Conservation (phyloP, 345 rosid genomes). For the Raphanus sativus region DNA sequence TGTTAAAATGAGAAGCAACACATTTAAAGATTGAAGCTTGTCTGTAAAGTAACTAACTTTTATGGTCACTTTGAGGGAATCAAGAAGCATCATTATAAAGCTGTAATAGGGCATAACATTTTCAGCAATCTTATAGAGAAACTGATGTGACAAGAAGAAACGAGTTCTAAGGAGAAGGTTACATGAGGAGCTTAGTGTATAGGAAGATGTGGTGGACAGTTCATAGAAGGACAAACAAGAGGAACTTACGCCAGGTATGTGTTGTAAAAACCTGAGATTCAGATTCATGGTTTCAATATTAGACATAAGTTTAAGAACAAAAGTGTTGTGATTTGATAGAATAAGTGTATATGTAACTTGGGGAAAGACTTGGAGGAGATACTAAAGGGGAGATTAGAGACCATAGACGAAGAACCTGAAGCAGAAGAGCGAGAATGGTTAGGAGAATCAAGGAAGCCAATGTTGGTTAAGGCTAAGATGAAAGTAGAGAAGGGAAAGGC, state of each 20-base stretch:
- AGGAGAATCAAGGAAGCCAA: slow-evolving; percentile 25
- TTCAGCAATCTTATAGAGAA: not conserved
- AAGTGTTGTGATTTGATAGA: slow-evolving; percentile 26
- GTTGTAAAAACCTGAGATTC: not conserved
- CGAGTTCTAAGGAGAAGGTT: not conserved
- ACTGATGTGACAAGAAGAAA: slow-evolving; percentile 2
- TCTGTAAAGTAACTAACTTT: slow-evolving; percentile 33
- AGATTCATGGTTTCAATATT: not conserved
- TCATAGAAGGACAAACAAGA: slow-evolving; percentile 30
- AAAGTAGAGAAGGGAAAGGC: slow-evolving; percentile 38
- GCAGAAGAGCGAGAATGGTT: slow-evolving; percentile 30
- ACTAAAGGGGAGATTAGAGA: slow-evolving; percentile 40
- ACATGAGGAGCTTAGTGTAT: slow-evolving; percentile 35
- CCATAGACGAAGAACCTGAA: slow-evolving; percentile 41
- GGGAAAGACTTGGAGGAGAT: slow-evolving; percentile 39
- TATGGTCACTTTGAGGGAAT: slow-evolving; percentile 27
- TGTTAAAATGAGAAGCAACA: slow-evolving; percentile 31
- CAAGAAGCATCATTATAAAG: slow-evolving; percentile 35
- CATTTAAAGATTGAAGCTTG: slow-evolving; percentile 37
- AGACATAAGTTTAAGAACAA: not conserved
- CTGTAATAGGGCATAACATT: slow-evolving; percentile 26
- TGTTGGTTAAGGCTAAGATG: slow-evolving; percentile 32
- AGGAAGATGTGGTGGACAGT: slow-evolving; percentile 41
- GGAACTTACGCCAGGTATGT: slow-evolving; percentile 35
- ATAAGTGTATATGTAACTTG: slow-evolving; percentile 27